Evolutionary conservation across 345 rosid species (phyloP), one percentile per base, ranked within the genome.

Genomic region (Mallotus nudiflorus): DNA sequence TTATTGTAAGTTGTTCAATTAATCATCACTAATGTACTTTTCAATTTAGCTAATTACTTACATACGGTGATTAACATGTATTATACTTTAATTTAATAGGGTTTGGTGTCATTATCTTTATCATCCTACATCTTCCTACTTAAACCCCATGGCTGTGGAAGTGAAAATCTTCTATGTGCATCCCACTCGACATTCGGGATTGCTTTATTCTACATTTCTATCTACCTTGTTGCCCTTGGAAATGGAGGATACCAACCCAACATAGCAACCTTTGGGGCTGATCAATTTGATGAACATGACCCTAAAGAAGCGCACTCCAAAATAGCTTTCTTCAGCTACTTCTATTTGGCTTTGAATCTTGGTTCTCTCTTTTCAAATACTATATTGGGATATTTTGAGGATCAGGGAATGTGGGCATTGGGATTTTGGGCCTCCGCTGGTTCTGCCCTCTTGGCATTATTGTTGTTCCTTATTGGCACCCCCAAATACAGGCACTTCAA

Each of bases 311-410:
- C 45, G 19, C 61, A 48, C 70, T 61, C 73, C 22, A 77, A 77
- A 35, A 37, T 72, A 28, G 69, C 80, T 16, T 77, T 77, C 65
- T 77, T 77, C 24, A 77, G 80, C 72, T 77, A 71, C 69, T 77
- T 77, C 44, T 77, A 77, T 37, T 28, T 77, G 69, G 76, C 80
- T 37, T 46, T 77, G 18, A 77, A 72, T 67, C 80, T 77, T 7
- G 80, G 80, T n/a, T 72, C 80, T 16, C 76, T 77, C 58, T 77
- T 77, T 56, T 77, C 80, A 33, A 72, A 77, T 65, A 77, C 80
- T 22, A 55, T 77, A 18, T 67, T 77, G 54, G 70, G 76, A 1
- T 77, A 77, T 40, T 72, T 66, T 40, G 76, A 77, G 66, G 80
- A 77, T 39, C 45, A 49, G 6, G 80, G 80, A 6, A 37, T 62